A percentile compares a stretch with the other conserved stretches of the same genome.
Conservation (phyloP, 352 stramenopile genomes). For the Phytopythium boreale region DNA sequence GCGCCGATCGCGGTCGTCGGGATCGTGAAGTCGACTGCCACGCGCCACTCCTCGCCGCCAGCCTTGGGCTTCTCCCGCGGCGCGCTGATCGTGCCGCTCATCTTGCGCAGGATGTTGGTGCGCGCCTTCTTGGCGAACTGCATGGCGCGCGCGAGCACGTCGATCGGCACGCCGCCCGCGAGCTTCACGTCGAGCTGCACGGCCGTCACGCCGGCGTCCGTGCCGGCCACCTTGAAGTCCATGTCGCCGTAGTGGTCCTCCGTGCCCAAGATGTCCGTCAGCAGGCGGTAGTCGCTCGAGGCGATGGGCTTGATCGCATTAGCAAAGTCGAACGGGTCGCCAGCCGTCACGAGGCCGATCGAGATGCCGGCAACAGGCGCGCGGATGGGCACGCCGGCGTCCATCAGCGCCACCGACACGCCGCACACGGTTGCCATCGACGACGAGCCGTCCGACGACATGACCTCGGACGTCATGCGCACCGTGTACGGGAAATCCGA, state of each 20-base stretch:
- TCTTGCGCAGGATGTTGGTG: slow-evolving; percentile 77
- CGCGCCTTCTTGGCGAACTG: slow-evolving; percentile 81
- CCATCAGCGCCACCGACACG: slow-evolving; percentile 95
- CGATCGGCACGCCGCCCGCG: slow-evolving; percentile 78
- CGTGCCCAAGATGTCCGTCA: slow-evolving; percentile 97
- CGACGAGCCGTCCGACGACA: slow-evolving; percentile 92
- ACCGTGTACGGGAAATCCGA: slow-evolving; percentile 96
- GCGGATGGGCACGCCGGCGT: slow-evolving; percentile 95
- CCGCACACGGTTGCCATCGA: slow-evolving; percentile 98
- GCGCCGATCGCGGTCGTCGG: slow-evolving; percentile 49
- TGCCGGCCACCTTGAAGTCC: slow-evolving; percentile 98
- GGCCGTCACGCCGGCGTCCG: slow-evolving; percentile 89
- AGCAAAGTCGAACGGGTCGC: slow-evolving; percentile 52
- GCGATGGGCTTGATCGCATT: slow-evolving; percentile 53
- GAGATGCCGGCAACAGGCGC: slow-evolving; percentile 94
- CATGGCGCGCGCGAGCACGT: slow-evolving; percentile 85
- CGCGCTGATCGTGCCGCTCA: slow-evolving; percentile 70
- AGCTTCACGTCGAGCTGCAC: slow-evolving; percentile 98
- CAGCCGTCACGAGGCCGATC: slow-evolving; percentile 87
- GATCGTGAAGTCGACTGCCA: slow-evolving; percentile 62
- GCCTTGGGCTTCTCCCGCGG: slow-evolving; percentile 60
- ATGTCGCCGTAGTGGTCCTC: slow-evolving; percentile 98
- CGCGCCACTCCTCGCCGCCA: slow-evolving; percentile 30
- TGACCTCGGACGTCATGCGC: slow-evolving; percentile 95
- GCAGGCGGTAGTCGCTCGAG: slow-evolving; percentile 76